These are phyloP conservation scores for Erigeron canadensis DNA, from an alignment of 129 eudicot genomes.

Conservation along the genomic window DNA sequence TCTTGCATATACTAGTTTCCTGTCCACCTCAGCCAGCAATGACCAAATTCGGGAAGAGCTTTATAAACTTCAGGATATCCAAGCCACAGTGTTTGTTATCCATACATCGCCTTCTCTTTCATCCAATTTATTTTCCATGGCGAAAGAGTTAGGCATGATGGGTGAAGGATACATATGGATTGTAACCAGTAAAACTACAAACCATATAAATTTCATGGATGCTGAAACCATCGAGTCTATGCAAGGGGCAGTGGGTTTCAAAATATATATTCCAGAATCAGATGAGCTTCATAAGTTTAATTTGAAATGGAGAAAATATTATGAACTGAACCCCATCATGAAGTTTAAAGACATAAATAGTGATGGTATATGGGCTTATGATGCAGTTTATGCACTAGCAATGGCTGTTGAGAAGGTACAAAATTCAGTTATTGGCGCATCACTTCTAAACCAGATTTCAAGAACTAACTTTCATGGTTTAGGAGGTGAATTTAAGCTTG, in stretches of 20 bases:
- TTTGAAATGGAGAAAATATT: slow-evolving; percentile 21
- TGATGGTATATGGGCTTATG: slow-evolving; percentile 60
- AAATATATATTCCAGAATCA: slow-evolving; percentile 36
- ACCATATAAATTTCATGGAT: slow-evolving; percentile 24
- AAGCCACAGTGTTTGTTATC: slow-evolving; percentile 43
- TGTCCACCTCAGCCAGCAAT: slow-evolving; percentile 24
- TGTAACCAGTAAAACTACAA: slow-evolving; percentile 33
- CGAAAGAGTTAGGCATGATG: slow-evolving; percentile 48
- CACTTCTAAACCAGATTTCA: not conserved
- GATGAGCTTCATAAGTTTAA: slow-evolving; percentile 25
- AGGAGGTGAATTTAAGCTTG: slow-evolving; percentile 29
- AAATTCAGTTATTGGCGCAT: not conserved
- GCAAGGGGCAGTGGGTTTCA: slow-evolving; percentile 58
- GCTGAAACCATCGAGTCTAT: slow-evolving; percentile 33
- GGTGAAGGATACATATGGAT: slow-evolving; percentile 55
- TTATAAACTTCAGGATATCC: slow-evolving; percentile 40
- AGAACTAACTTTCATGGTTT: slow-evolving; percentile 23
- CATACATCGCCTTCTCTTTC: slow-evolving; percentile 36
- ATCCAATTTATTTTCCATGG: slow-evolving; percentile 30
- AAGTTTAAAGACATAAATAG: slow-evolving; percentile 9
- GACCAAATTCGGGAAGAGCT: slow-evolving; percentile 43
- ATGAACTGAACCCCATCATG: not conserved
- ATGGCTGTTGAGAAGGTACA: slow-evolving; percentile 34
- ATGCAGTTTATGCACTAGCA: slow-evolving; percentile 54
- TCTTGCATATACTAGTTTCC: slow-evolving; percentile 36